These are phyloP conservation scores for Ceratocystis variospora DNA, from an alignment of 2,329 filamentous ascomycete genomes.

Conservation along the genomic window DNA sequence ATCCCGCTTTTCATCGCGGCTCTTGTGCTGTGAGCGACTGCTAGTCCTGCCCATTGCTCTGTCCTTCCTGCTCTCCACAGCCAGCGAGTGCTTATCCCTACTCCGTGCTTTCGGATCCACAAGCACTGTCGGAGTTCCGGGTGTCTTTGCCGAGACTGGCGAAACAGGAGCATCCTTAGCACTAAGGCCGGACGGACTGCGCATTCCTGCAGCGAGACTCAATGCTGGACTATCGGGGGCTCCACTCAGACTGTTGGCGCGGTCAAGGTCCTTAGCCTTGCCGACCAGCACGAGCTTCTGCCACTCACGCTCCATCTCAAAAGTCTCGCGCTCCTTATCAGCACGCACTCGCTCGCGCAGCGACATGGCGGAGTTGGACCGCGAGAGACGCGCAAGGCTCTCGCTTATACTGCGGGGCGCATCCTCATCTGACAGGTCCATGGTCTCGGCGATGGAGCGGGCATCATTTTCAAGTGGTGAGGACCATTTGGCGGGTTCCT, in stretches of 20 bases:
- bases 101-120: not conserved
- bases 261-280: constrained; percentile 9
- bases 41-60: not conserved
- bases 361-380: constrained; percentile 6
- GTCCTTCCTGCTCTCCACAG: not conserved
- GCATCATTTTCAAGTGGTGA: constrained; percentile 10
- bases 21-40: not conserved
- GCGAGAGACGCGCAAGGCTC: constrained; percentile 13
- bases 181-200: constrained; percentile 2
- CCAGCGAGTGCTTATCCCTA: not conserved
- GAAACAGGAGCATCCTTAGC: not conserved
- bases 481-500: constrained; percentile 16
- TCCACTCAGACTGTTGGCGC: not conserved
- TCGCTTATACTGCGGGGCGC: constrained; percentile 16
- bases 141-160: not conserved
- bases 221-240: constrained; percentile 1
- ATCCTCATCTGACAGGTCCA: constrained; percentile 16
- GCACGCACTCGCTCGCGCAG: constrained; percentile 13
- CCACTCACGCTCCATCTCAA: constrained; percentile 19
- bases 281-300: constrained; percentile 13
- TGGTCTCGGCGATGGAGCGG: constrained; percentile 17
- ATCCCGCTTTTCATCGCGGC: not conserved
- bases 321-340: constrained; percentile 21
- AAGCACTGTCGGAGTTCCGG: not conserved
- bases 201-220: constrained; percentile 12